These are phyloP conservation scores for Planoprotostelium fungivorum DNA, from an alignment of 78 protist species.

Conservation along the genomic window DNA sequence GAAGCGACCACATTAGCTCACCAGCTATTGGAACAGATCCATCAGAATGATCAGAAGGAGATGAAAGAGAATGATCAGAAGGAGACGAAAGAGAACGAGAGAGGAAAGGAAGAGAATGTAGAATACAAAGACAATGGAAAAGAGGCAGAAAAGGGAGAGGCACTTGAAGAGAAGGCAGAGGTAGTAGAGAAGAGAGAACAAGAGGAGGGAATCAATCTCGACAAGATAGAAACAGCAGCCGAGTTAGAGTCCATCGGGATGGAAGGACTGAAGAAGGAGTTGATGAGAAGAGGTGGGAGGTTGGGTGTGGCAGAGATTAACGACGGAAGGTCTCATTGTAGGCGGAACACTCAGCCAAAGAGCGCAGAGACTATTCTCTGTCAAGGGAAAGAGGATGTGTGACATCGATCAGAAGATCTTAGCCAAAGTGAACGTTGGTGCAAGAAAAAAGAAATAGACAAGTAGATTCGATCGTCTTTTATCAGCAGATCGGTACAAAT, in stretches of 20 bases:
- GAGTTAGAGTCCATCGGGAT: not conserved
- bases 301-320: no score
- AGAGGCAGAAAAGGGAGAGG: slow-evolving; percentile 1
- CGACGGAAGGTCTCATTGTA: not conserved
- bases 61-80: slow-evolving; percentile 12
- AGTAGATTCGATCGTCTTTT: no score
- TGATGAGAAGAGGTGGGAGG: not conserved
- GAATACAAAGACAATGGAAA: slow-evolving; percentile 3
- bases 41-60: slow-evolving; percentile 26
- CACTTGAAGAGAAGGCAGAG: no score
- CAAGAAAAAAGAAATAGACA: not conserved
- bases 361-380: not conserved
- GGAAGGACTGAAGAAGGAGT: not conserved
- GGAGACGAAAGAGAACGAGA: slow-evolving; percentile 3
- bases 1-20: not conserved
- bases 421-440: not conserved
- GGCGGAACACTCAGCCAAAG: not conserved
- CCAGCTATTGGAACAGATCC: slow-evolving; percentile 22
- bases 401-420: not conserved
- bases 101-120: not conserved
- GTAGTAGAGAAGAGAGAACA: no score
- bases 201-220: not conserved
- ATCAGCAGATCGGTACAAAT: no score
- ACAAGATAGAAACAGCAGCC: not conserved
- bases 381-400: not conserved